Base-by-base conservation (phyloP, 495 filamentous ascomycete species). In the Corynascus novoguineensis region DNA sequence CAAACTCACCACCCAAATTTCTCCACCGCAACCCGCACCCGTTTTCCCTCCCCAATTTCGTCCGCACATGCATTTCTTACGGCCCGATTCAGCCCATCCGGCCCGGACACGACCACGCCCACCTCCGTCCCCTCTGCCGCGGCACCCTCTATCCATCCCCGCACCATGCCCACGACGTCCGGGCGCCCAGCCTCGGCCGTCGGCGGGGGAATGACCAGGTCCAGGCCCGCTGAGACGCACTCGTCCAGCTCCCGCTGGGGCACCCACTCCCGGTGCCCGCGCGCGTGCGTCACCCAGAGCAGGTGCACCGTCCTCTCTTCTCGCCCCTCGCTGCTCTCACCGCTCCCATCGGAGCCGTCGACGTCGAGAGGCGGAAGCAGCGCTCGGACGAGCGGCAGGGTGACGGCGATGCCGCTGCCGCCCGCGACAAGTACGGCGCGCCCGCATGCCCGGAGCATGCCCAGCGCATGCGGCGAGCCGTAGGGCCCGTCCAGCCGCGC, bases 361-460 rank as follows among this genome's bases (percentile, higher is more conserved):
- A n/a, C n/a, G n/a, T n/a, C n/a, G n/a, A n/a, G n/a, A n/a, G n/a
- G n/a, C n/a, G n/a, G 50, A 19, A 68, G 38, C 10, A 78, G 56
- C 47, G 71, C 68, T 64, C 77, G 82, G 2, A 59, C 56, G n/a
- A 68, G 35, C 1, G 64, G 60, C 5, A 79, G 83, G 3, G 77
- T 71, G 42, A 85, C 81, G 0, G 80, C 83, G 34, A 86, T 81
- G n/a, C 82, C 83, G 15, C 77, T 81, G 11, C 84, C 83, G 6
- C 83, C 82, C 5, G 82, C 81, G n/a, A 86, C 70, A 14, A 86
- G 55, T 15, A 86, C 74, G 62, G 56, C 71, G 69, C 61, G 77
- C 64, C 19, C 73, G 58, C 40, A 65, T 10, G 76, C 74, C 34
- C 73, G 72, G 32, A 68, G 53, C 64, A 68, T 62, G 5, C 48